Evolutionary conservation across 352 stramenopile genomes (phyloP).

Genomic region (Pelagophyceae sp.): DNA sequence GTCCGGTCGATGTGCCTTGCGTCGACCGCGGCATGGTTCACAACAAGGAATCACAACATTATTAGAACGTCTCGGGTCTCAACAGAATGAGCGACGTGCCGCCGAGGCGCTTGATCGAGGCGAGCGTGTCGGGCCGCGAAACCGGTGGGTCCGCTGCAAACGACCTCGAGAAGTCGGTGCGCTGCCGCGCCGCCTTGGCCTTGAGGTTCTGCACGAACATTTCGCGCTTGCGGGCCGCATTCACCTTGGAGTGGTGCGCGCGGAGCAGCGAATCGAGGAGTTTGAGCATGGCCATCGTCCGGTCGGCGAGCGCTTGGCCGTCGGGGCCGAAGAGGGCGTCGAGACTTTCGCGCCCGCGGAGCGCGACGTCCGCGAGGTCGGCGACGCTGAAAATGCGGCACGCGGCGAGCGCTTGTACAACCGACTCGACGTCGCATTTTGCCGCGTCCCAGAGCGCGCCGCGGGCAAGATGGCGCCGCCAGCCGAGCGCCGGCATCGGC

Average conservation of each 20-base stretch:
- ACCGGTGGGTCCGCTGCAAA: not conserved
- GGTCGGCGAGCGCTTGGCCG: not conserved
- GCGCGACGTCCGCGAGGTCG: not conserved
- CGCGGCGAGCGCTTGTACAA: not conserved
- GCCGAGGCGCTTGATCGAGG: not conserved
- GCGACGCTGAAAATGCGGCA: not conserved
- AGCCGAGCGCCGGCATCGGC: not conserved
- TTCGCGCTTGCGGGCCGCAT: not conserved
- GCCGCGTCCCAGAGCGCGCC: not conserved
- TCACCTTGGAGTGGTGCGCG: not conserved
- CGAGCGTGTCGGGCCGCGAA: not conserved
- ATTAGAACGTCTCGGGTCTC: not conserved
- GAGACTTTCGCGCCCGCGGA: not conserved
- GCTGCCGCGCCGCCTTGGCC: no score
- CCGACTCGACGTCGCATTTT: not conserved
- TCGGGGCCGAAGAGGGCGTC: not conserved
- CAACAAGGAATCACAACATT: no score
- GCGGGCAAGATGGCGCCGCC: no score
- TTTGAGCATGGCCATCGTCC: not conserved
- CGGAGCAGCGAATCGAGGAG: not conserved
- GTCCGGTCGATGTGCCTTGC: no score
- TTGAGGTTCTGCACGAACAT: not conserved
- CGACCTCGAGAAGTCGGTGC: not conserved
- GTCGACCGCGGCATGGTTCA: no score
- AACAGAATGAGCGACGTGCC: not conserved